phyloP scores from a whole-genome alignment of 768 basidiomycete genomes.

The Kwoniella sp. region DNA sequence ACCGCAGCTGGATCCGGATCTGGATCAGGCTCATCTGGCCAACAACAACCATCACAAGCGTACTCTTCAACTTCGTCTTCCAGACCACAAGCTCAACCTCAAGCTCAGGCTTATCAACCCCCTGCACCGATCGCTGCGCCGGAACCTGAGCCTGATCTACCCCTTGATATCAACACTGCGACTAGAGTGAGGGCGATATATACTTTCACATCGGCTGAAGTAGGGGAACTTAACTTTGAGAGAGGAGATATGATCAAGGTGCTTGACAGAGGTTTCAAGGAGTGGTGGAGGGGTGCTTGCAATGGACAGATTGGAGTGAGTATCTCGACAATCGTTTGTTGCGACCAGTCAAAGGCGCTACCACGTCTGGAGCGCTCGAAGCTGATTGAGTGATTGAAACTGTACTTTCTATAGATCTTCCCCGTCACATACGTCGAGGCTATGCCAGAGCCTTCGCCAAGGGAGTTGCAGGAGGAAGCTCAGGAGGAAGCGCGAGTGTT shows the following conservation, averaged over 20 bases:
- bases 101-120: slow-evolving; percentile 12
- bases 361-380: too few relatives aligned
- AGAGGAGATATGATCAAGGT: slow-evolving; percentile 94
- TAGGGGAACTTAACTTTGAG: slow-evolving; percentile 86
- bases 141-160: slow-evolving; percentile 45
- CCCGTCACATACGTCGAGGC: slow-evolving; percentile 86
- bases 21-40: background rate
- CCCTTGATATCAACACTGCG: slow-evolving; percentile 60
- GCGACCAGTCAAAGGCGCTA: too few relatives aligned
- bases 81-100: slow-evolving; percentile 17
- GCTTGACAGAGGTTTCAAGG: slow-evolving; percentile 87
- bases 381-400: too few relatives aligned
- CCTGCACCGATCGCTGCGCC: slow-evolving; percentile 16
- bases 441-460: slow-evolving; percentile 76
- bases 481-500: slow-evolving; percentile 88
- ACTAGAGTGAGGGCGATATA: slow-evolving; percentile 87
- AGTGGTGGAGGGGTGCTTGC: slow-evolving; percentile 95
- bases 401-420: slow-evolving; percentile 65
- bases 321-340: background rate
- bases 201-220: slow-evolving; percentile 80
- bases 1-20: background rate
- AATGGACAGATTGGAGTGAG: slow-evolving; percentile 68
- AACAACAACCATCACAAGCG: too few relatives aligned
- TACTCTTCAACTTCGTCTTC: slow-evolving; percentile 19
- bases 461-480: slow-evolving; percentile 76